Percentiles rank a stretch among this genome's conserved stretches.
phyloP scores from a whole-genome alignment of 352 stramenopile species.

The Phytophthora melonis region DNA sequence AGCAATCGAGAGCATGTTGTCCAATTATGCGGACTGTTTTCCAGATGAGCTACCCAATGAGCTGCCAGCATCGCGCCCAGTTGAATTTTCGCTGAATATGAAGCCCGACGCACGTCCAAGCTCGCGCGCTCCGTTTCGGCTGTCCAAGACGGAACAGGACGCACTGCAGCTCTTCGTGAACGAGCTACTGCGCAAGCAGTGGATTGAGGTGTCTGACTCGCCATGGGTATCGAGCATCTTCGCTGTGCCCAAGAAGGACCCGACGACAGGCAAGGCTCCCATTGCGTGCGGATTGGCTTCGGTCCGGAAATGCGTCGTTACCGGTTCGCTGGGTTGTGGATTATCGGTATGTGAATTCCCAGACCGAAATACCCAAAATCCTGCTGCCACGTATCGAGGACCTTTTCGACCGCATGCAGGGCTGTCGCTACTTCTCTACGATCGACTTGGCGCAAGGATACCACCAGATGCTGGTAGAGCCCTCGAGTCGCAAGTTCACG shows the following conservation, averaged over 20 bases:
- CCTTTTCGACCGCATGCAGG: conserved; percentile 14
- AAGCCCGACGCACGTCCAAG: conserved; percentile 18
- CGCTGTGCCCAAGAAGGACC: conserved; percentile 21
- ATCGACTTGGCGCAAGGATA: conserved; percentile 47
- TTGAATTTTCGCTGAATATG: conserved; percentile 23
- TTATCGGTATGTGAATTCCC: conserved; percentile 29
- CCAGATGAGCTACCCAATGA: conserved; percentile 3
- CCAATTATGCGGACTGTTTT: conserved; percentile 12
- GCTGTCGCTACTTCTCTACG: conserved; percentile 7
- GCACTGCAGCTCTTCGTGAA: conserved; percentile 14
- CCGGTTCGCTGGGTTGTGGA: conserved; percentile 29
- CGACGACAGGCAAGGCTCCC: not conserved
- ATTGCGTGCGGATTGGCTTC: conserved; percentile 6
- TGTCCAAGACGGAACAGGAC: conserved; percentile 17
- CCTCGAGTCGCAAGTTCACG: conserved; percentile 27
- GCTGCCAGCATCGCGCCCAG: not conserved
- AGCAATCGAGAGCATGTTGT: not conserved
- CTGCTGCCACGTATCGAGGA: conserved; percentile 3
- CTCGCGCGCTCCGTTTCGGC: conserved; percentile 12
- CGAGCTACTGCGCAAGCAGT: conserved; percentile 16
- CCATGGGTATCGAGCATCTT: conserved; percentile 34
- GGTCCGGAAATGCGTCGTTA: not conserved
- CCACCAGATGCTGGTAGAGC: conserved; percentile 37
- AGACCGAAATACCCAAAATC: conserved; percentile 23
- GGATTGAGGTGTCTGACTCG: conserved; percentile 17